Conservation (phyloP, 225 moss, liverwort and hornwort genomes). For the Physcomitrellopsis africana region DNA sequence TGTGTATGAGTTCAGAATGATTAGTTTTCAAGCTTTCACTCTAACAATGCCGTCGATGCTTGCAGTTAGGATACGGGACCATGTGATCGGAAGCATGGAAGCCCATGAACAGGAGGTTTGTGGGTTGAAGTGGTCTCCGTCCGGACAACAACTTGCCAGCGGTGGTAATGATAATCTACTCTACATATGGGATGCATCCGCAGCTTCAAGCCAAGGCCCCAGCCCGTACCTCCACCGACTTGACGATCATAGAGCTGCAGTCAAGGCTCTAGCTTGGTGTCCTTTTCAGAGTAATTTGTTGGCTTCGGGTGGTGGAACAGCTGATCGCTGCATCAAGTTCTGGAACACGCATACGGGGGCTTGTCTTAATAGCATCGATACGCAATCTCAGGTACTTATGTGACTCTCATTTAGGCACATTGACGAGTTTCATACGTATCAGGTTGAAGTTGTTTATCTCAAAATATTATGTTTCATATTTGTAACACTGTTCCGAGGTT, state of each 20-base stretch:
- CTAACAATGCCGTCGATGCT: not conserved
- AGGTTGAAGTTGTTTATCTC: not conserved
- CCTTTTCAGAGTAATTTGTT: slow-evolving; percentile 94
- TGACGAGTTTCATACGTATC: not conserved
- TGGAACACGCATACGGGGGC: slow-evolving; percentile 97
- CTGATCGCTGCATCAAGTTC: slow-evolving; percentile 96
- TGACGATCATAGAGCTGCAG: slow-evolving; percentile 87
- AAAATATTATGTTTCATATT: not conserved
- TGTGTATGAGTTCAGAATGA: not conserved
- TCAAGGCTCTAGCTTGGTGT: slow-evolving; percentile 97
- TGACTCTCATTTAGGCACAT: not conserved
- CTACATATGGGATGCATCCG: slow-evolving; percentile 92
- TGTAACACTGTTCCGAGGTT: not conserved
- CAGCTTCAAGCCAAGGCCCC: slow-evolving; percentile 66
- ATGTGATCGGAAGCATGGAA: slow-evolving; percentile 76
- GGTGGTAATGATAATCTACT: slow-evolving; percentile 96
- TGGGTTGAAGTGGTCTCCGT: slow-evolving; percentile 93
- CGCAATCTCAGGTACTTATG: slow-evolving; percentile 71
- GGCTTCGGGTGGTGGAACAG: slow-evolving; percentile 94
- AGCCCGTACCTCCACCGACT: slow-evolving; percentile 83
- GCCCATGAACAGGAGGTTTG: slow-evolving; percentile 94
- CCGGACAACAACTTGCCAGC: slow-evolving; percentile 91
- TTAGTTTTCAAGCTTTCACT: not conserved
- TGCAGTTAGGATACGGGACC: slow-evolving; percentile 91
- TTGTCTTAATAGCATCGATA: slow-evolving; percentile 93